Conservation (phyloP, 2,329 filamentous ascomycete genomes). For the Aciculosporium take region DNA sequence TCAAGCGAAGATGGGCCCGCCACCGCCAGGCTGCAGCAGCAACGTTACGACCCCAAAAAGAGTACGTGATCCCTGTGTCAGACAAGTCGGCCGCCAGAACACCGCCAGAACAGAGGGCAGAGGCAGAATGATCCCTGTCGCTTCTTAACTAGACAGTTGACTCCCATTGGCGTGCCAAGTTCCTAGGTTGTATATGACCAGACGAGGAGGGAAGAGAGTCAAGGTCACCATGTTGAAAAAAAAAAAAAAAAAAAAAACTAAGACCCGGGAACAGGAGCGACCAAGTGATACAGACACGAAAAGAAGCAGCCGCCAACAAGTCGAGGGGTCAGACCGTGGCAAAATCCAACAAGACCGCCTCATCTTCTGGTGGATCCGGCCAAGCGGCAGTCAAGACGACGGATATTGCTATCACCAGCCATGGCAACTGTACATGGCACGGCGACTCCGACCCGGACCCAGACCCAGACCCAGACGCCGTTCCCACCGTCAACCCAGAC, state of each 20-base stretch:
- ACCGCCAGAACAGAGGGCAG: no score
- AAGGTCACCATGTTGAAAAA: background rate
- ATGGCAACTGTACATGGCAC: constrained; percentile 11
- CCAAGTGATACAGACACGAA: background rate
- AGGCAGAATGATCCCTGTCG: no score
- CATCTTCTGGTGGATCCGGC: background rate
- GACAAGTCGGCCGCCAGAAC: no score
- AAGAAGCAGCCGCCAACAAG: background rate
- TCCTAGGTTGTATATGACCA: no score
- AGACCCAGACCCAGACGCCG: constrained; percentile 17
- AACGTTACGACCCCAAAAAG: background rate
- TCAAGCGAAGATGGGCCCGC: constrained; percentile 17
- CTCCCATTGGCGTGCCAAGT: no score
- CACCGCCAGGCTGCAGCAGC: constrained; percentile 12
- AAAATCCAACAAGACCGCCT: background rate
- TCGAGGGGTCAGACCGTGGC: background rate
- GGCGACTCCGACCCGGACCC: no score
- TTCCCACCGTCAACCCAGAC: constrained; percentile 25
- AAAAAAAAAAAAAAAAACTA: background rate
- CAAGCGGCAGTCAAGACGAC: background rate
- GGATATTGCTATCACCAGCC: background rate
- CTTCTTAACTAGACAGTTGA: background rate
- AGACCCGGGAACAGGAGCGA: background rate
- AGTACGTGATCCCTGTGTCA: background rate
- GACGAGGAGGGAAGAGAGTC: no score